phyloP scores from a whole-genome alignment of 1,284 basidiomycete genomes.

The Anthracocystis setariae region DNA sequence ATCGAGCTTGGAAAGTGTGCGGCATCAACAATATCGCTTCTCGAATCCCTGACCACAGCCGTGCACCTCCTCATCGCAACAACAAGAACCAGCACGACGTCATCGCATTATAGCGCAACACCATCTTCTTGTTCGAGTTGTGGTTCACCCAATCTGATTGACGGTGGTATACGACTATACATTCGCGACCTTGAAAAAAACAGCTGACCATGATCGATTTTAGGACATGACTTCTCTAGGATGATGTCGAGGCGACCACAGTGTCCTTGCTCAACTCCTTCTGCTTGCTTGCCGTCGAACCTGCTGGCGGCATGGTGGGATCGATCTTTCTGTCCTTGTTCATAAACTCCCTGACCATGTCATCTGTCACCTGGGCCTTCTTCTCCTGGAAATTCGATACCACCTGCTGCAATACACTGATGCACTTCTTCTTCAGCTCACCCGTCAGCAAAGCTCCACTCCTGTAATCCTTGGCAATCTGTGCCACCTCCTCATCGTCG shows the following conservation, averaged over 20 bases:
- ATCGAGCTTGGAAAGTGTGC: background rate
- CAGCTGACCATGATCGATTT: no score
- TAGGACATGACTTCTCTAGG: conserved; percentile 7
- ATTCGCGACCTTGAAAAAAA: no score
- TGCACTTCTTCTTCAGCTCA: conserved; percentile 90
- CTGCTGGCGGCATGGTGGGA: conserved; percentile 38
- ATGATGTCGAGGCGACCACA: conserved; percentile 24
- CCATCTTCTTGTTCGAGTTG: no score
- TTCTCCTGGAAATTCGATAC: conserved; percentile 90
- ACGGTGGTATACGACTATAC: no score
- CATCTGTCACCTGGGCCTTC: conserved; percentile 83
- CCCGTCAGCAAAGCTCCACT: conserved; percentile 87
- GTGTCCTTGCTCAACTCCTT: conserved; percentile 36
- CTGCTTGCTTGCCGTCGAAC: conserved; percentile 52
- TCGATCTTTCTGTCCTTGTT: conserved; percentile 80
- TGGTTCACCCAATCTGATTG: no score
- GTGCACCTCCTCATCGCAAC: no score
- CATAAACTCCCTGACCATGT: conserved; percentile 82
- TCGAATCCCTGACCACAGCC: no score
- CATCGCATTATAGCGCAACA: no score
- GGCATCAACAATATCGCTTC: conserved; percentile 1
- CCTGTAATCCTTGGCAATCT: conserved; percentile 89
- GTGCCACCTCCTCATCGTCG: conserved; percentile 85
- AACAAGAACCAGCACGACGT: no score
- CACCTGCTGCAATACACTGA: conserved; percentile 83